A percentile compares a stretch with the other conserved stretches of the same genome.
phyloP scores from a whole-genome alignment of 2,329 filamentous ascomycete genomes.

The Pseudocercospora eumusae region DNA sequence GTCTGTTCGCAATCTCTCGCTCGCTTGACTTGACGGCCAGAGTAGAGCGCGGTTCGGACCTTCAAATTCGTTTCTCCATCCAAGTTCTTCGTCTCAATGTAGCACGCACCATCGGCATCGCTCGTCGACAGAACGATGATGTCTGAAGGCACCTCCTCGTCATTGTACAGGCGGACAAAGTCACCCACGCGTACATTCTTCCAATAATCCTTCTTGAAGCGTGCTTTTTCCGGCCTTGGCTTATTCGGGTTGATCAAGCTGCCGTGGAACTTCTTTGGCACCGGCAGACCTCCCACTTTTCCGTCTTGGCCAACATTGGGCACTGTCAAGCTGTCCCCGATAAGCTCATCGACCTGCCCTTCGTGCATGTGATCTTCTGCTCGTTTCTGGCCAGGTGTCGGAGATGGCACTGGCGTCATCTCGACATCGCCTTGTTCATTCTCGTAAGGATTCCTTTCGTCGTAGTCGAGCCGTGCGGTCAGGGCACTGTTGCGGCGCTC shows the following conservation, averaged over 20 bases:
- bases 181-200: slow-evolving; percentile 94
- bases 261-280: slow-evolving; percentile 59
- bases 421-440: slow-evolving; percentile 70
- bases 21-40: slow-evolving; percentile 78
- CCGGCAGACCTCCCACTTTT: slow-evolving; percentile 26
- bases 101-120: slow-evolving; percentile 90
- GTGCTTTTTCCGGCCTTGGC: slow-evolving; percentile 66
- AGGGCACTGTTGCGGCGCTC: slow-evolving; percentile 52
- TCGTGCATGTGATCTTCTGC: slow-evolving; percentile 25
- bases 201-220: slow-evolving; percentile 92
- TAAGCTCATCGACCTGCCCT: slow-evolving; percentile 21
- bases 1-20: slow-evolving; percentile 89
- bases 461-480: slow-evolving; percentile 48
- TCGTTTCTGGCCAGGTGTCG: slow-evolving; percentile 59
- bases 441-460: slow-evolving; percentile 42
- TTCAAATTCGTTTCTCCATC: slow-evolving; percentile 98
- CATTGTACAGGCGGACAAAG: slow-evolving; percentile 93
- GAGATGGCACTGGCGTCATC: slow-evolving; percentile 93
- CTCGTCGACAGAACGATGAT: slow-evolving; percentile 90
- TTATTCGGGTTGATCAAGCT: slow-evolving; percentile 73
- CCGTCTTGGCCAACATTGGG: slow-evolving; percentile 30
- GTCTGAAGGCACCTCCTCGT: slow-evolving; percentile 93
- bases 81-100: slow-evolving; percentile 96
- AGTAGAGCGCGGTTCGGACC: slow-evolving; percentile 85
- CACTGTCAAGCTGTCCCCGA: slow-evolving; percentile 34